Base-by-base conservation (phyloP, 2,329 filamentous ascomycete genomes). In the Colletotrichum nymphaeae region DNA sequence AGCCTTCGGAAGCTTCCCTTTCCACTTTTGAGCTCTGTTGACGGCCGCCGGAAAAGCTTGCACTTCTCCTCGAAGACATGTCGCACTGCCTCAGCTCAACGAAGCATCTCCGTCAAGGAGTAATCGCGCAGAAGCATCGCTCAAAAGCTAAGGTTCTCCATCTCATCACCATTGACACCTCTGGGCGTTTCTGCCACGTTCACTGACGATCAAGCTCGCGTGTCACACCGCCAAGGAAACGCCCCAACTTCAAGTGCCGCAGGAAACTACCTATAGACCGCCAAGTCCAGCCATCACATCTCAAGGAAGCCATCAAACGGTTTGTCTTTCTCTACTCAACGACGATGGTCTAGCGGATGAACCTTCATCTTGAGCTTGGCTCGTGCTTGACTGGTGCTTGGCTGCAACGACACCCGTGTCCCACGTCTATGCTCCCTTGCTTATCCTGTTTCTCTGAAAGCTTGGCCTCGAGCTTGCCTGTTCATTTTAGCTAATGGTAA, bases 171-270 rank as follows among this genome's bases (percentile, higher is more conserved):
- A 28, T 26, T 49, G 22, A 32, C 63, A 37, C 19, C 46, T 32
- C 26, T n/a, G 28, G n/a, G 26, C 55, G 57, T 58, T 68, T 57
- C 46, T 35, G 30, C 32, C 49, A 49, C 63, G 28, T 59, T 37
- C 26, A 14, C 22, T 1, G 69, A 24, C 63, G 63, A 71, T 71
- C 69, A 67, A 6, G 37, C 30, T 67, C 37, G 63, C 68, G 42
- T 67, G 63, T 30, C 68, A 56, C 69, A 62, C 30, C 16, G 69
- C 63, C 69, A 71, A 71, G 68, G 42, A 67, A 8, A n/a, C 28
- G 28, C 37, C 63, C 62, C 28, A 69, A 63, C 60, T 37, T 42
- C 28, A 66, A 70, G 35, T 70, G 55, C 63, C 63, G 68, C 68
- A 71, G 53, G 42, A 55, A 35, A 63, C 62, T 58, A 46, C 35